These are phyloP conservation scores for Glycine soja DNA, from an alignment of 306 rosid species.

Conservation along the genomic window DNA sequence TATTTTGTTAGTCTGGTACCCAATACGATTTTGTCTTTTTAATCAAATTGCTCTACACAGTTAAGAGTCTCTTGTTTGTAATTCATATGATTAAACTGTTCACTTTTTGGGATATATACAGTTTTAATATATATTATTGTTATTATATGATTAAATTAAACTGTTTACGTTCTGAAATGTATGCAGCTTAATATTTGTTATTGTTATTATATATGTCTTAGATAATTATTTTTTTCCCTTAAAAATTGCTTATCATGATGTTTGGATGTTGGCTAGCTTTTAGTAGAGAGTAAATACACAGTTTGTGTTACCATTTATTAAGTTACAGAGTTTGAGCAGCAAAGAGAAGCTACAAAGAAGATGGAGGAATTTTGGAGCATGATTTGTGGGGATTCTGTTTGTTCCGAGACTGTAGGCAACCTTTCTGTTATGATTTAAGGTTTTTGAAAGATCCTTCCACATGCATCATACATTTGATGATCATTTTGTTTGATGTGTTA, in stretches of 20 bases:
- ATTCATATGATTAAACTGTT: neutral
- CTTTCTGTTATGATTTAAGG: slow-evolving; percentile 43
- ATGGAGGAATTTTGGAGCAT: slow-evolving; percentile 58
- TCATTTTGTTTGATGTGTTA: slow-evolving; percentile 52
- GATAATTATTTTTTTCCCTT: neutral
- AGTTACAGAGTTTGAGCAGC: slow-evolving; percentile 31
- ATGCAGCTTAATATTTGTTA: neutral
- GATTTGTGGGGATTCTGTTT: slow-evolving; percentile 59
- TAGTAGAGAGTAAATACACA: neutral
- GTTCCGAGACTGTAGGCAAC: slow-evolving; percentile 43
- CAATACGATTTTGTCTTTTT: neutral
- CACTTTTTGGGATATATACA: neutral
- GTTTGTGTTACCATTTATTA: neutral
- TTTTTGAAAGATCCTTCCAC: slow-evolving; percentile 60
- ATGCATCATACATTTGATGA: slow-evolving; percentile 58
- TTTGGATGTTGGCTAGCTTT: neutral
- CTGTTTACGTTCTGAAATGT: neutral
- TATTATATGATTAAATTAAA: neutral
- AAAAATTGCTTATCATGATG: neutral
- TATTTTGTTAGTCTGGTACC: too few relatives aligned
- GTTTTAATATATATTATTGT: neutral
- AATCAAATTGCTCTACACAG: neutral
- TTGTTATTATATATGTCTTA: neutral
- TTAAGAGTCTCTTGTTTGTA: neutral
- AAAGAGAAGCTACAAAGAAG: neutral